Evolutionary conservation across 208 protist genomes (phyloP).

Genomic region (Wallacemonas collosoma): DNA sequence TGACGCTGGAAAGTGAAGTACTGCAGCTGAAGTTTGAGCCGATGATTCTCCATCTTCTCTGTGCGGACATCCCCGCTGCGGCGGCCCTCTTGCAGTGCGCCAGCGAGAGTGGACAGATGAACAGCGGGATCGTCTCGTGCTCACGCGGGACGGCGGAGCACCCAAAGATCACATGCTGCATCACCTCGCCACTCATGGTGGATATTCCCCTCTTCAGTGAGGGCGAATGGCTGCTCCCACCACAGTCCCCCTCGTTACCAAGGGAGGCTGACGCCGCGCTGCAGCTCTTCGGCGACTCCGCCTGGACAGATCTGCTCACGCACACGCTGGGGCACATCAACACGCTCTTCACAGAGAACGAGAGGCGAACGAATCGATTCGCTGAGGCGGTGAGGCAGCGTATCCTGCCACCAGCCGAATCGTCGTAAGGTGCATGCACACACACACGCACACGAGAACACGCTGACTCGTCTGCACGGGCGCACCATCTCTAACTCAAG

Average conservation of each 20-base stretch:
- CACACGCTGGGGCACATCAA: slow-evolving; percentile 51
- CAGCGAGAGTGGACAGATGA: slow-evolving; percentile 75
- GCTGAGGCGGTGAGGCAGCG: slow-evolving; percentile 22
- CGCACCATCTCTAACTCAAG: too few relatives aligned
- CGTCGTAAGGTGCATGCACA: not conserved
- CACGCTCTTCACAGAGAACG: slow-evolving; percentile 63
- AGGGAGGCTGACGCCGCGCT: not conserved
- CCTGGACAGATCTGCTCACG: slow-evolving; percentile 42
- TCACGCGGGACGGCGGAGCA: slow-evolving; percentile 50
- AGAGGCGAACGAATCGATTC: slow-evolving; percentile 52
- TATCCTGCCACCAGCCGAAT: not conserved
- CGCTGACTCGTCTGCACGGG: not conserved
- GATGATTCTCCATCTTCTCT: slow-evolving; percentile 84
- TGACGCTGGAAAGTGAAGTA: slow-evolving; percentile 48
- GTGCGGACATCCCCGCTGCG: slow-evolving; percentile 54
- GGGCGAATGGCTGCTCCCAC: slow-evolving; percentile 46
- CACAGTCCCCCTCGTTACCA: not conserved
- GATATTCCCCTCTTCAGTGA: slow-evolving; percentile 62
- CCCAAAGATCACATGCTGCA: slow-evolving; percentile 78
- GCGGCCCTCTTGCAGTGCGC: slow-evolving; percentile 68
- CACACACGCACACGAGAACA: not conserved
- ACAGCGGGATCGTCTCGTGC: slow-evolving; percentile 72
- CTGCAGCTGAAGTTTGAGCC: slow-evolving; percentile 87
- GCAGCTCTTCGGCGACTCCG: slow-evolving; percentile 21
- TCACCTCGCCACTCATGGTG: slow-evolving; percentile 69